These are phyloP conservation scores for Magnusiomyces ingens DNA, from an alignment of 1,139 yeast species.

Conservation along the genomic window DNA sequence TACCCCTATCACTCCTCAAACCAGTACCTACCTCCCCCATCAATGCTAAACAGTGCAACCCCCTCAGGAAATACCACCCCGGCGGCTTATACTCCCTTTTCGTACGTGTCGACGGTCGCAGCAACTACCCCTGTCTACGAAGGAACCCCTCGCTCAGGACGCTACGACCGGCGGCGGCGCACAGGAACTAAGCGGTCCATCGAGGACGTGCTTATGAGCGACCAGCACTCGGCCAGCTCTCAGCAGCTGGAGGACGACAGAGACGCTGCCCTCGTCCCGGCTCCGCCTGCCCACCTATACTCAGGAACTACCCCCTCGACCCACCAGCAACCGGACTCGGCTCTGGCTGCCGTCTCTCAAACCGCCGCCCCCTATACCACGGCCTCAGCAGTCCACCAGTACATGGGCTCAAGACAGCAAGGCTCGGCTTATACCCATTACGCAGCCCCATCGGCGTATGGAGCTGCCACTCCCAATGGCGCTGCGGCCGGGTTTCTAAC, in stretches of 20 bases:
- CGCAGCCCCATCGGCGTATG: too few species aligned
- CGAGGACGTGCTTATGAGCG: slow-evolving; percentile 27
- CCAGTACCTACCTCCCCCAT: background rate
- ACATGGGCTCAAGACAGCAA: too few species aligned
- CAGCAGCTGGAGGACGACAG: background rate
- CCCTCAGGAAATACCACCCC: background rate
- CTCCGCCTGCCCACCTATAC: slow-evolving; percentile 1
- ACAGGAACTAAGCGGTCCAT: slow-evolving; percentile 28
- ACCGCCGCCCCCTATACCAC: too few species aligned
- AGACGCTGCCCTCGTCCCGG: slow-evolving; percentile 32
- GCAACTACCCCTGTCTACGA: too few species aligned
- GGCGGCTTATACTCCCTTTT: too few species aligned
- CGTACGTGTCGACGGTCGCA: too few species aligned
- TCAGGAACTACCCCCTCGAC: slow-evolving; percentile 2
- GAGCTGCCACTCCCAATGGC: background rate
- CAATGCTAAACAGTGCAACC: background rate
- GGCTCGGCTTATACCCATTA: too few species aligned
- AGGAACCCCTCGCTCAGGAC: too few species aligned
- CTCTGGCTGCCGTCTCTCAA: background rate
- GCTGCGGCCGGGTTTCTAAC: background rate
- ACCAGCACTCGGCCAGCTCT: slow-evolving; percentile 19
- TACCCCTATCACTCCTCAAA: background rate
- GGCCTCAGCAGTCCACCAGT: too few species aligned
- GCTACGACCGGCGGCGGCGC: slow-evolving; percentile 20
- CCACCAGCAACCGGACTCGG: background rate